Conservation (phyloP, 2,329 filamentous ascomycete species). For the Aureobasidium zeae region DNA sequence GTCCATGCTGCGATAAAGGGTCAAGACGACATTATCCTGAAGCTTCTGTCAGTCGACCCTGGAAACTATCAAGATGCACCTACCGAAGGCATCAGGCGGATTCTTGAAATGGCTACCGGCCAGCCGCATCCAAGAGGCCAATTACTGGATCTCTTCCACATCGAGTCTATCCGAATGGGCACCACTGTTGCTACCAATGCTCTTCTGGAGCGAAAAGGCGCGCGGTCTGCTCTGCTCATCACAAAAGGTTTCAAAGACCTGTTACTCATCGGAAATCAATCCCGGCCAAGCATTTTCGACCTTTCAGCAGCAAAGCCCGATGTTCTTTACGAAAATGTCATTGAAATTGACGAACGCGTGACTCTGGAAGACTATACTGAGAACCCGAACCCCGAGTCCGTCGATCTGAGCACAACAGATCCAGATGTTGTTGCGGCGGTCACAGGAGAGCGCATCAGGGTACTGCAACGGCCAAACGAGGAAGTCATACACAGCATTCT, state of each 20-base stretch:
- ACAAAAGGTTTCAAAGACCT: slow-evolving; percentile 27
- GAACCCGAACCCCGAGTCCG: slow-evolving; percentile 23
- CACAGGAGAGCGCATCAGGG: slow-evolving; percentile 25
- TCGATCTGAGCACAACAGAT: slow-evolving; percentile 15
- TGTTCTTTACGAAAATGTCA: slow-evolving; percentile 21
- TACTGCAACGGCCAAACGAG: slow-evolving; percentile 22
- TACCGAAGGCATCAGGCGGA: slow-evolving; percentile 25
- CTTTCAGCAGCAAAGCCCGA: slow-evolving; percentile 21
- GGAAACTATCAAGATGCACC: slow-evolving; percentile 26
- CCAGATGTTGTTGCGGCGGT: slow-evolving; percentile 20
- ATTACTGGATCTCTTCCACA: slow-evolving; percentile 18
- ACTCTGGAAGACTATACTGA: slow-evolving; percentile 30
- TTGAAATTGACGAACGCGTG: slow-evolving; percentile 22
- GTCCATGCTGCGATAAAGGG: slow-evolving; percentile 11
- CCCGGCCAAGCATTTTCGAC: slow-evolving; percentile 26
- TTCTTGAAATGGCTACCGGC: slow-evolving; percentile 21
- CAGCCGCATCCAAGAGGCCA: slow-evolving; percentile 18
- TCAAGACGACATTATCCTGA: slow-evolving; percentile 23
- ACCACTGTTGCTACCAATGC: slow-evolving; percentile 29
- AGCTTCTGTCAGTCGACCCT: slow-evolving; percentile 26
- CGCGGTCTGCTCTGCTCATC: slow-evolving; percentile 23
- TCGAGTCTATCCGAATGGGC: slow-evolving; percentile 24
- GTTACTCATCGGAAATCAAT: slow-evolving; percentile 27
- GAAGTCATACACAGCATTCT: slow-evolving; percentile 17
- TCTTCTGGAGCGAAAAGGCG: slow-evolving; percentile 26